Evolutionary conservation across 257 asterid genomes (phyloP), one percentile per base, ranked within the genome.

Genomic region (Striga asiatica): DNA sequence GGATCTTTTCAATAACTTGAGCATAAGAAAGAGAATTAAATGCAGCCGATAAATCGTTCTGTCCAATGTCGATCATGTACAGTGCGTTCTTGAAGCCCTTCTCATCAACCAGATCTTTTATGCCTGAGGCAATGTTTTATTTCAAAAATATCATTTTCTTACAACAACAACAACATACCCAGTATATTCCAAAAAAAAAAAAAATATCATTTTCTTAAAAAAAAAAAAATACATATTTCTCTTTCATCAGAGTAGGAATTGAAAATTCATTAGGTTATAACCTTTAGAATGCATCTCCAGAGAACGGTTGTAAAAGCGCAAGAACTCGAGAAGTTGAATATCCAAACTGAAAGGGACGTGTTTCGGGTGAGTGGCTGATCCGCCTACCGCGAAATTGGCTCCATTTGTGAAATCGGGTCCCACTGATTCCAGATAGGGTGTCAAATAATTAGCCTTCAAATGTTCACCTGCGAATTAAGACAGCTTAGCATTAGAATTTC

Each of bases 31-130:
- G 38, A 29, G 43, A 42, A 53, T 64, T 29, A 39, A 78, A 71
- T 8, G 75, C 74, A 45, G 5, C 35, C 10, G 69, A 20, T 22
- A 74, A 16, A 34, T 74, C 84, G 47, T 78, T 78, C 7, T 78
- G 81, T 31, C 84, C 84, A 5, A 78, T 75, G 37, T 78, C 84
- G 18, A 78, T 69, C 0, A 56, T 66, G 65, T 75, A 75, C 6
- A 78, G 56, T 1, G 75, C 81, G 32, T 56, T 75, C 29, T 3
- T 49, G 54, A 78, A 69, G 13, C 58, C 80, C 9, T 72, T 67
- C 47, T 67, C 62, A 4, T 69, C 60, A 2, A 61, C 47, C 16
- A 76, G 29, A 49, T 73, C 68, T 57, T 50, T 55, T 56, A 16
- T n/a, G n/a, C n/a, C n/a, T n/a, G n/a, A n/a, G n/a, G n/a, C n/a